Conservation (phyloP, 306 rosid genomes). For the Oxytropis ochrocephala region DNA sequence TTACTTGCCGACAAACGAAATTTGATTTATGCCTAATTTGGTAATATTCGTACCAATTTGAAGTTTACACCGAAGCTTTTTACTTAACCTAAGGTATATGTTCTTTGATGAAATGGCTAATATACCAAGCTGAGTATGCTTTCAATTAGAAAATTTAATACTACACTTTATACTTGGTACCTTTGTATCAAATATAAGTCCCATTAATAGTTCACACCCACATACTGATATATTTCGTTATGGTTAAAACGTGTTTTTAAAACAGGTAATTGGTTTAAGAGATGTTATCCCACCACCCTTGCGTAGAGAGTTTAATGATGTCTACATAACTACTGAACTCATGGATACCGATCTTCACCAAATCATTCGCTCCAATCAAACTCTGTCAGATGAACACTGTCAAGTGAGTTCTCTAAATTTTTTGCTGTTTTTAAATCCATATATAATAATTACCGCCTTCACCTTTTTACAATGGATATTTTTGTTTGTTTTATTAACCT, state of each 20-base stretch:
- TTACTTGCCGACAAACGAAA: neutral
- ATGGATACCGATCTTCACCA: conserved; percentile 99
- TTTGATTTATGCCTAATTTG: neutral
- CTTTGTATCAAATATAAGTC: neutral
- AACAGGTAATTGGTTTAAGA: conserved; percentile 72
- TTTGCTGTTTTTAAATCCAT: neutral
- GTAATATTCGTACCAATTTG: neutral
- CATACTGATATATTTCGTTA: neutral
- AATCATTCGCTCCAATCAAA: conserved; percentile 88
- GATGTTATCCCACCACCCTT: conserved; percentile 94
- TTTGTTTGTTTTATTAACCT: conserved; percentile 17
- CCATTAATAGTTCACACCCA: neutral
- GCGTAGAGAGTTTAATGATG: conserved; percentile 86
- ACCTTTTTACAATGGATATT: neutral
- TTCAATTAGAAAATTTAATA: too few species aligned
- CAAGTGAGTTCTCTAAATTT: conserved; percentile 43
- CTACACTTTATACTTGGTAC: too few species aligned
- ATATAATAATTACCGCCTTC: neutral
- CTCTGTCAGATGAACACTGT: conserved; percentile 87
- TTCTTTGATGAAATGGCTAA: too few species aligned
- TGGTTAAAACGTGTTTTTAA: conserved; percentile 18
- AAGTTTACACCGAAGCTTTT: neutral
- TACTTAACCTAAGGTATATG: neutral
- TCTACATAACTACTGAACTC: conserved; percentile 68
- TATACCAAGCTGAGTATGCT: too few species aligned